These are phyloP conservation scores for Syzygium grande DNA, from an alignment of 345 rosid species.

Conservation along the genomic window DNA sequence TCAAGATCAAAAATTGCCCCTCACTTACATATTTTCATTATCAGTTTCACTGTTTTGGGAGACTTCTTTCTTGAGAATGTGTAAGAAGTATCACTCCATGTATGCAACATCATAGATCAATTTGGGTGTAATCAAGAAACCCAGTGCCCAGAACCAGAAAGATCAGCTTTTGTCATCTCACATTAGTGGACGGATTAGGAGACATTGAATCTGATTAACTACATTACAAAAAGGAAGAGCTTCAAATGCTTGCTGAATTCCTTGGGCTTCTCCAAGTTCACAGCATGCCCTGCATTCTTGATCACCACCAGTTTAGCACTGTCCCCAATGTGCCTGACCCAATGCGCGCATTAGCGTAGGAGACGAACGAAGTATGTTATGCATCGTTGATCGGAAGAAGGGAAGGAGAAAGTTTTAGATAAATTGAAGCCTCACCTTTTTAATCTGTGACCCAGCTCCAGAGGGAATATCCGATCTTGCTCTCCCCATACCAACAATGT, in stretches of 20 bases:
- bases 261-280: constrained; percentile 34
- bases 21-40: accelerated
- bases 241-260: constrained; percentile 33
- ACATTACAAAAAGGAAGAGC: constrained; percentile 8
- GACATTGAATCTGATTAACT: neutral
- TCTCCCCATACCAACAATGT: constrained; percentile 76
- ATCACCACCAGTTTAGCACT: constrained; percentile 53
- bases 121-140: neutral
- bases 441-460: constrained; percentile 70
- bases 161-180: neutral
- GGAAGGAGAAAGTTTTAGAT: neutral
- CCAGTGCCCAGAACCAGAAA: neutral
- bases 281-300: constrained; percentile 53
- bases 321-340: constrained; percentile 43
- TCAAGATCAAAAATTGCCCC: neutral
- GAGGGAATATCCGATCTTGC: constrained; percentile 69
- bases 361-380: neutral
- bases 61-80: neutral
- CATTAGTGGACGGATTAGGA: neutral
- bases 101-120: neutral
- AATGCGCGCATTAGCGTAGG: neutral
- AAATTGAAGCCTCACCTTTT: constrained; percentile 23
- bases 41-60: neutral
- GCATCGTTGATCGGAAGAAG: neutral
- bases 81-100: neutral